These are phyloP conservation scores for Phytophthora cajani DNA, from an alignment of 352 stramenopile species.

Conservation along the genomic window DNA sequence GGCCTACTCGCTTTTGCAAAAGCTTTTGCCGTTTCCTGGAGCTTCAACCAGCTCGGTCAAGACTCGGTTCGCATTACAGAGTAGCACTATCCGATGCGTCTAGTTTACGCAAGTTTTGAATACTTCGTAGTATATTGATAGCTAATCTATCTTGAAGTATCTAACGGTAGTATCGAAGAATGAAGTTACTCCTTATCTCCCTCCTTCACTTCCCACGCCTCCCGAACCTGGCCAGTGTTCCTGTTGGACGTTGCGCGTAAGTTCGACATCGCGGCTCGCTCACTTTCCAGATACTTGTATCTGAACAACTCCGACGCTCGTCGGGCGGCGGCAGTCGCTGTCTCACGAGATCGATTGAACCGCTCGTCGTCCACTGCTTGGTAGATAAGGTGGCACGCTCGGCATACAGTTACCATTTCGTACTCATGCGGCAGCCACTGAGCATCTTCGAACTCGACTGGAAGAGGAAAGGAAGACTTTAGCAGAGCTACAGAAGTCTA, in stretches of 20 bases:
- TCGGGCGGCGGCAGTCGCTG: conserved; percentile 34
- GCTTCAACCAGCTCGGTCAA: too few relatives aligned
- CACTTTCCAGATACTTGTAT: conserved; percentile 41
- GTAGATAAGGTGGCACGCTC: conserved; percentile 58
- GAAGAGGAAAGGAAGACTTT: conserved; percentile 2
- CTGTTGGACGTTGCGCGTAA: conserved; percentile 10
- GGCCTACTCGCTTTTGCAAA: too few relatives aligned
- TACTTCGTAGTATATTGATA: too few relatives aligned
- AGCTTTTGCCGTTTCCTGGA: too few relatives aligned
- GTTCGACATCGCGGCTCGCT: conserved; percentile 21
- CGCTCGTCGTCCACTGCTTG: conserved; percentile 55
- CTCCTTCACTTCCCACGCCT: conserved; percentile 26
- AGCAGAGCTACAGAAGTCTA: conserved; percentile 5
- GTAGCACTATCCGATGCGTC: too few relatives aligned
- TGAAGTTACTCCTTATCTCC: conserved; percentile 8
- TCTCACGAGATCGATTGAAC: conserved; percentile 50
- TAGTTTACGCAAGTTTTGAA: too few relatives aligned
- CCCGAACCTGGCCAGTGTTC: conserved; percentile 5
- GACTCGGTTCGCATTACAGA: too few relatives aligned
- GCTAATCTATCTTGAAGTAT: too few relatives aligned
- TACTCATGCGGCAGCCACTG: conserved; percentile 53
- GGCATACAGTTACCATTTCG: conserved; percentile 56
- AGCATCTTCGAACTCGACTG: conserved; percentile 61
- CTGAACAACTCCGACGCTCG: conserved; percentile 37
- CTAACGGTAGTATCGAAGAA: not conserved